Evolutionary conservation across 495 filamentous ascomycete species (phyloP), one percentile per base, ranked within the genome.

Genomic region (Tuber calosporum): DNA sequence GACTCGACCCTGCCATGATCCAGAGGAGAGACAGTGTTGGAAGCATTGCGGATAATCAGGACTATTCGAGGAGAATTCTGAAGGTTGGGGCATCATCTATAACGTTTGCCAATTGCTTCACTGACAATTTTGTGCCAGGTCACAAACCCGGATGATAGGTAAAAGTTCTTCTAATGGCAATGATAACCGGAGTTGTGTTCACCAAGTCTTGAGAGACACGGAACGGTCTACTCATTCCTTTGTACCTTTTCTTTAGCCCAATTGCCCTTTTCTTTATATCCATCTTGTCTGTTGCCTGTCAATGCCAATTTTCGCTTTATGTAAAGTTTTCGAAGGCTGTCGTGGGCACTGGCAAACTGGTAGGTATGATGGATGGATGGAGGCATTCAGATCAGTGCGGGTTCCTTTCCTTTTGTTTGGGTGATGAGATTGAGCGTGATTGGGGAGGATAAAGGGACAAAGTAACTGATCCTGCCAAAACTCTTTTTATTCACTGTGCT

Each of bases 21-120:
- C 89, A 95, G 77, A 86, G 93, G 80, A 88, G 95, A 82, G 89
- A 94, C 85, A 98, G 95, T 83, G 92, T 94, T 83, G 95, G 94
- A 78, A 97, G 94, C 84, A 98, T 99, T 81, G 94, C 94, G 78
- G 96, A 99, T 82, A 95, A 97, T 84, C 89, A 96, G 82, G 95
- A 98, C 83, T 99, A 97, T 84, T 97, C 95, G 73, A 88, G 95
- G 83, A 91, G 91, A 80, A 97, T 99, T 82, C 86, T 99, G 81
- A 92, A 95, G 89, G 95, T 95, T 72, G 48, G 77, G 66, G 30
- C n/a, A 42, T 22, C 39, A 40, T 36, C 26, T 67, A 73, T 45
- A 37, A 37, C 67, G 42, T 74, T 76, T 68, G 72, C 72, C 36
- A 43, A 75, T 70, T 30, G 22, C 38, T 30, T 40, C 4, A 19